These are phyloP conservation scores for Lepiota subincarnata DNA, from an alignment of 768 basidiomycete species.

Conservation along the genomic window DNA sequence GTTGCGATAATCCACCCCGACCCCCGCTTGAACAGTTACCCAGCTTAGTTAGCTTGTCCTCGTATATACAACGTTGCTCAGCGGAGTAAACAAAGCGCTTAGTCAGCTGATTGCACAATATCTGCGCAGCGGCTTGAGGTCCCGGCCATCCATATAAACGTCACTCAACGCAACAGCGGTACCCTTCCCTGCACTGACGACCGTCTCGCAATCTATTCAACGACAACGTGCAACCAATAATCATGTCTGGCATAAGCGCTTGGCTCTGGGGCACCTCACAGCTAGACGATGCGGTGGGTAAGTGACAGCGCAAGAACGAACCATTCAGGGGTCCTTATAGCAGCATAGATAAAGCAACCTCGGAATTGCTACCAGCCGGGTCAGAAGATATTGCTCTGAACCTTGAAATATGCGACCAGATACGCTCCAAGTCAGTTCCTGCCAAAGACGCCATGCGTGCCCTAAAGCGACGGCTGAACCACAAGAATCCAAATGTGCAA, in stretches of 20 bases:
- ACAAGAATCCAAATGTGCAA: slow-evolving; percentile 96
- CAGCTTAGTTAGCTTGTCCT: not conserved
- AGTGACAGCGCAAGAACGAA: slow-evolving; percentile 21
- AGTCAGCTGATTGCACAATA: slow-evolving; percentile 3
- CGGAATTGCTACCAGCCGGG: slow-evolving; percentile 78
- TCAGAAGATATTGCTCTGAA: slow-evolving; percentile 89
- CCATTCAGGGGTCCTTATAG: slow-evolving; percentile 8
- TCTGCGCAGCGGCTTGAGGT: not conserved
- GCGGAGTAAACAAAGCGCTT: not conserved
- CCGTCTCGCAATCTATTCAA: not conserved
- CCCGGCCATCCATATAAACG: not conserved
- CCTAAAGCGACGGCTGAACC: slow-evolving; percentile 80
- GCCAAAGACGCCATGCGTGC: slow-evolving; percentile 87
- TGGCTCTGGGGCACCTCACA: slow-evolving; percentile 83
- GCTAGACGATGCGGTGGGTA: slow-evolving; percentile 80
- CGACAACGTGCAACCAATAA: not conserved
- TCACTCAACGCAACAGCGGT: not conserved
- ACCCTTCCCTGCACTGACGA: not conserved
- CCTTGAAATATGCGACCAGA: slow-evolving; percentile 96
- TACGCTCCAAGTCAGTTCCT: slow-evolving; percentile 83
- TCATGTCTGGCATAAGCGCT: slow-evolving; percentile 57
- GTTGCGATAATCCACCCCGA: not conserved
- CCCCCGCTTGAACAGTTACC: not conserved
- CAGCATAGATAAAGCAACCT: slow-evolving; percentile 84
- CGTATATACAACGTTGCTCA: not conserved